Evolutionary conservation across 2,329 filamentous ascomycete genomes (phyloP), one percentile per base, ranked within the genome.

Genomic region (Neophaeococcomyces aloes): DNA sequence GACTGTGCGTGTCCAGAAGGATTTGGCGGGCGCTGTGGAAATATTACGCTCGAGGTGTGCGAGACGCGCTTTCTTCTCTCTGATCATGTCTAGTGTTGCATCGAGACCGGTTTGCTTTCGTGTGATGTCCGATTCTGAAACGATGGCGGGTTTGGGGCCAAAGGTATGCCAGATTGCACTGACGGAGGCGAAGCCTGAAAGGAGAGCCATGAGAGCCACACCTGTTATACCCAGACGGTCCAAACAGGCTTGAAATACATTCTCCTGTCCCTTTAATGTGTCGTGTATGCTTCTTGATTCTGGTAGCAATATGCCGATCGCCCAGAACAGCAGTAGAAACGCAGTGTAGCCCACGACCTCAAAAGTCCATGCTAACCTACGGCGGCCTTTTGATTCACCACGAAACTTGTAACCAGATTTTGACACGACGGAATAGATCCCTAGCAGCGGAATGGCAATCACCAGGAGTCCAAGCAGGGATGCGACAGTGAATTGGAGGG

Each of bases 121-220:
- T 38, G 76, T 69, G 37, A 94, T 74, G 52, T 89, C 83, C 7
- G 76, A 71, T 39, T 93, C 85, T 0, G 81, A 80, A 14, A 87
- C 76, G 3, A 75, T 75, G 23, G 74, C 71, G 35, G 76, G 67
- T 30, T 74, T 75, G 23, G 79, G 77, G 18, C 78, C 75, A 62
- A 93, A 86, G 1, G 78, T 85, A 57, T 93, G 83, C 85, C 86
- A 94, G 1, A 87, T 78, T 1, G 83, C 82, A 18, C 83, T 88
- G 27, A 93, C 83, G n/a, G 85, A 85, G 4, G 86, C 86, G 56
- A 93, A 94, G 0, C 86, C 86, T 5, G 86, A 86, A n/a, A 94
- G 68, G 11, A 88, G 72, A 13, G 86, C 86, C 85, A 94, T 93
- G 42, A 91, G 65, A 37, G 82, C 80, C 44, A 91, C 86, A 3